phyloP scores from a whole-genome alignment of 176 grass and related monocot species.

The Cymbopogon citratus region DNA sequence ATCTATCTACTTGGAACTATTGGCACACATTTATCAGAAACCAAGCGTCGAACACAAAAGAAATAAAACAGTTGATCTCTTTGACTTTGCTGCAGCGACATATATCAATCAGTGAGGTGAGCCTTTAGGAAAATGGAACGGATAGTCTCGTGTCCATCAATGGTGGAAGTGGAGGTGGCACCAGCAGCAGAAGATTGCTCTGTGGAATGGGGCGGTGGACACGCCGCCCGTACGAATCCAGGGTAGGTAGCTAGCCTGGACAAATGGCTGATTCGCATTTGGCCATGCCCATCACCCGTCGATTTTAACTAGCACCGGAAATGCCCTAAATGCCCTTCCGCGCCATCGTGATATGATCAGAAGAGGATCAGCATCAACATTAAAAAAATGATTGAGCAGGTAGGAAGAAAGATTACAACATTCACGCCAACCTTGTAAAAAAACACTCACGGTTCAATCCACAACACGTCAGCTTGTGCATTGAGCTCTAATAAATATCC shows the following conservation, averaged over 20 bases:
- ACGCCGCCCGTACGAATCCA: not conserved
- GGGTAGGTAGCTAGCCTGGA: not conserved
- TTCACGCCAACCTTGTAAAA: not conserved
- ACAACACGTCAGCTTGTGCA: not conserved
- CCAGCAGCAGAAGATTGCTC: not conserved
- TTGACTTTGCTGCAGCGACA: not conserved
- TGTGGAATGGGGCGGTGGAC: not conserved
- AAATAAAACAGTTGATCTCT: not conserved
- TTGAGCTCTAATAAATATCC: not conserved
- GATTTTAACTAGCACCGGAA: not conserved
- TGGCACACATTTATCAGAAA: not conserved
- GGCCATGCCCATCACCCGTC: not conserved
- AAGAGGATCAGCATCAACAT: not conserved
- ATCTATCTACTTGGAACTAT: not conserved
- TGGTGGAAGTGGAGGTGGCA: constrained; percentile 7
- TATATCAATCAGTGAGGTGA: not conserved
- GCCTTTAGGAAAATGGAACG: not conserved
- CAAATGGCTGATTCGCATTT: not conserved
- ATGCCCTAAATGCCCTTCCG: not conserved
- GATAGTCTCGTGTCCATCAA: not conserved
- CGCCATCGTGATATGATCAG: not conserved
- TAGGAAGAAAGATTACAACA: not conserved
- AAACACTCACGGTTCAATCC: not conserved
- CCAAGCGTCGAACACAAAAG: not conserved
- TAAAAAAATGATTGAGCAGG: not conserved